Evolutionary conservation across 2,329 filamentous ascomycete species (phyloP).

Genomic region (Exophiala calicioides): DNA sequence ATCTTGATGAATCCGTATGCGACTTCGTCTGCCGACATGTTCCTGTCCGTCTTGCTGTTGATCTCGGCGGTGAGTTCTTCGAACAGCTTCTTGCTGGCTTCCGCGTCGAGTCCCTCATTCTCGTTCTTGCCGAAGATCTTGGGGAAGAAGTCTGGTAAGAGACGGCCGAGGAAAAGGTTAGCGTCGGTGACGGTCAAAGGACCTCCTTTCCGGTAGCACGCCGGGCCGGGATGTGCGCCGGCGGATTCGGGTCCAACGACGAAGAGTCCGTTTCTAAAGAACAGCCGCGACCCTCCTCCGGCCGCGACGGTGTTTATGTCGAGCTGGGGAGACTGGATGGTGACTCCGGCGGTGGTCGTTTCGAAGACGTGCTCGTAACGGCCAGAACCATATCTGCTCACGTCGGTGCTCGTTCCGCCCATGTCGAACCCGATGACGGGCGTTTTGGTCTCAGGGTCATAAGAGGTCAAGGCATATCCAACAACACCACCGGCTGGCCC

Average conservation of each 20-base stretch:
- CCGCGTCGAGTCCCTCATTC: constrained; percentile 74
- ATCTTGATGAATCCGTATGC: constrained; percentile 91
- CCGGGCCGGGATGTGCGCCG: constrained; percentile 85
- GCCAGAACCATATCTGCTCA: constrained; percentile 81
- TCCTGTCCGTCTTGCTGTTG: constrained; percentile 64
- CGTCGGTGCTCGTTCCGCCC: constrained; percentile 90
- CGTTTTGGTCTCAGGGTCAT: constrained; percentile 76
- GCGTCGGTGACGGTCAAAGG: constrained; percentile 90
- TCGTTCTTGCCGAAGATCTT: constrained; percentile 94
- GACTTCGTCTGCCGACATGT: constrained; percentile 79
- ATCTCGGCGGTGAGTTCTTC: constrained; percentile 75
- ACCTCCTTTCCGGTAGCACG: constrained; percentile 89
- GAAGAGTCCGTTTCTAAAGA: constrained; percentile 87
- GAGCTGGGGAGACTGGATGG: constrained; percentile 86
- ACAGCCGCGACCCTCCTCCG: constrained; percentile 69
- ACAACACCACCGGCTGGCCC: constrained; percentile 94
- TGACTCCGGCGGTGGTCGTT: constrained; percentile 90
- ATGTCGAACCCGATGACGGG: constrained; percentile 96
- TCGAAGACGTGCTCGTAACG: constrained; percentile 93
- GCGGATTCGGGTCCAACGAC: constrained; percentile 91
- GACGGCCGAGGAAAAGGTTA: constrained; percentile 80
- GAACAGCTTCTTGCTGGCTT: constrained; percentile 74
- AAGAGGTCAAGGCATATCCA: constrained; percentile 87
- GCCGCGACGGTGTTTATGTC: constrained; percentile 96
- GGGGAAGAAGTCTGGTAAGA: constrained; percentile 91